Evolutionary conservation across 805 yeast species (phyloP), one percentile per base, ranked within the genome.

Genomic region (Zygosaccharomyces bisporus): DNA sequence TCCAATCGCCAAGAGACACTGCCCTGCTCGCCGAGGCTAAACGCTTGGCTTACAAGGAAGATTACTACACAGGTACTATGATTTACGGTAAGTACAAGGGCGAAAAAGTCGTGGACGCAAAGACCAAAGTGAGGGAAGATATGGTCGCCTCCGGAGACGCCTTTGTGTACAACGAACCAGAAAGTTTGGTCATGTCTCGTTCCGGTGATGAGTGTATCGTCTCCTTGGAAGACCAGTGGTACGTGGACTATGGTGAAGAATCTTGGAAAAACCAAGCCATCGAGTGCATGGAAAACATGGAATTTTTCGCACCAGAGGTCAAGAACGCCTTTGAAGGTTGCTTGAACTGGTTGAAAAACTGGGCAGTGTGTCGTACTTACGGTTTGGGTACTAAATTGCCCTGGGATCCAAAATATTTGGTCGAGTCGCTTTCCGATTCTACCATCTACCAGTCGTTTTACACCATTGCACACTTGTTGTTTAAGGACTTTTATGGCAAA

Each of bases 171-270:
- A 83, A 83, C 57, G 99, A 93, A 74, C 99, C 99, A 35, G 99
- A 93, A 70, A 79, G 83, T 34, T 72, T 73, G 34, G 96, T 93
- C 37, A 77, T 87, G 37, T 91, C 98, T 12, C 85, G 99, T 71
- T 87, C 96, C 34, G 97, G 97, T 55, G 99, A 93, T 65, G 88
- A 82, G 47, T 93, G 99, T 76, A 81, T 91, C 58, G 99, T 93
- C 32, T 88, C 98, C 4, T 77, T 93, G 41, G 98, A 95, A 71
- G 98, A 93, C 70, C 99, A 93, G 74, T 93, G 99, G 99, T 93
- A 80, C 68, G 77, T 87, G 58, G 97, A 93, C 66, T 93, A 93
- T 61, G 99, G 99, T 76, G 99, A 93, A 76, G 87, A 79, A 56
- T 55, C 70, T 12, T 93, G 99, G 99, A 86, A 85, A 63, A 68